Percentiles rank a stretch among this genome's conserved stretches.
Conservation (phyloP, 2,329 filamentous ascomycete genomes). For the Didymella sp. region DNA sequence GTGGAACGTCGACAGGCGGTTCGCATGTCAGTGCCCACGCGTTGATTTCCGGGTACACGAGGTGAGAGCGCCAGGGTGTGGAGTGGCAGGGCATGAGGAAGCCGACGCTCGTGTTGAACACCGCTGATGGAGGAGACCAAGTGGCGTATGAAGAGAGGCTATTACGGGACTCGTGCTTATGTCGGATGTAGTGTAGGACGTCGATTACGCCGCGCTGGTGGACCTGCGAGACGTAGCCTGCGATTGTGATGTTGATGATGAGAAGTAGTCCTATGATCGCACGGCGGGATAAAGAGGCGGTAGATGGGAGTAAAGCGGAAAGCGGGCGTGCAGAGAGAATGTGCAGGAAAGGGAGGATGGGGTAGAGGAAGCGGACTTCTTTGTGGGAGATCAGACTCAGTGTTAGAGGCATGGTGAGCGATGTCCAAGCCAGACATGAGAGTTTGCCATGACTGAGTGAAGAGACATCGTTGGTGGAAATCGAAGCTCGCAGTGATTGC, state of each 20-base stretch:
- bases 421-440: constrained; percentile 46
- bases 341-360: constrained; percentile 85
- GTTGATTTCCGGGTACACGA: constrained; percentile 75
- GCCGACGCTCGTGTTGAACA: constrained; percentile 61
- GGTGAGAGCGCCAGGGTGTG: constrained; percentile 90
- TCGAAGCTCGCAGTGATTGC: constrained; percentile 40
- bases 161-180: constrained; percentile 66
- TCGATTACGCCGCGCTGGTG: constrained; percentile 80
- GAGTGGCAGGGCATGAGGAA: constrained; percentile 97
- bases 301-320: constrained; percentile 66
- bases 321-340: constrained; percentile 75
- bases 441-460: constrained; percentile 26
- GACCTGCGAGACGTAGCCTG: constrained; percentile 73
- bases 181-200: constrained; percentile 77
- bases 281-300: constrained; percentile 52
- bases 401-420: constrained; percentile 66
- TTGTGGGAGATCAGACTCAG: constrained; percentile 90
- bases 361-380: constrained; percentile 96
- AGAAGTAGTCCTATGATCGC: constrained; percentile 62
- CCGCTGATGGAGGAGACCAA: constrained; percentile 52
- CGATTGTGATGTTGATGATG: constrained; percentile 71
- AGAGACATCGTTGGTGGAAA: not conserved
- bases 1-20: constrained; percentile 75
- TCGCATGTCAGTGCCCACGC: constrained; percentile 91
- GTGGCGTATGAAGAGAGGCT: constrained; percentile 45